These are phyloP conservation scores for Naganishia vishniacii DNA, from an alignment of 768 basidiomycete species.

Conservation along the genomic window DNA sequence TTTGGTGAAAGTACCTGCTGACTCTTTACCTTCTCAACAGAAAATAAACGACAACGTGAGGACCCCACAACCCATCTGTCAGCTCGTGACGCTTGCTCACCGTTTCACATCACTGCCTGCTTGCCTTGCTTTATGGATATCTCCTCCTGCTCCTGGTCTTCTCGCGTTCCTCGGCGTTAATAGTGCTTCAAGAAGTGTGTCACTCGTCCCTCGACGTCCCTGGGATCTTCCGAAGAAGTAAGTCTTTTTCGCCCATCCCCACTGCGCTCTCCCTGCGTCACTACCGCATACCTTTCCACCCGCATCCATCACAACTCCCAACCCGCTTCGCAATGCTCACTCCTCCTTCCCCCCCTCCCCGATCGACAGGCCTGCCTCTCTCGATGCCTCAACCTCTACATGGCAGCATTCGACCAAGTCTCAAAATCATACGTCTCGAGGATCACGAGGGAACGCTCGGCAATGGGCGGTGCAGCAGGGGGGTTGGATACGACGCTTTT, in stretches of 20 bases:
- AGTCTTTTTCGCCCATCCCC: constrained; percentile 10
- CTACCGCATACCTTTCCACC: neutral
- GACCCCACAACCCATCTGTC: neutral
- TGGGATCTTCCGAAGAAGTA: constrained; percentile 45
- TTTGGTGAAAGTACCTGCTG: too few species aligned
- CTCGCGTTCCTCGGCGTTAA: too few species aligned
- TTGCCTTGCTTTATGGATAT: too few species aligned
- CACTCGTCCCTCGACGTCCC: constrained; percentile 38
- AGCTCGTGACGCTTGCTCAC: neutral
- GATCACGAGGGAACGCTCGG: constrained; percentile 38
- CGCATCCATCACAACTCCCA: neutral
- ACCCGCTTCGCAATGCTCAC: too few species aligned
- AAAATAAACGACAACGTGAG: constrained; percentile 49
- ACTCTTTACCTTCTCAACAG: too few species aligned
- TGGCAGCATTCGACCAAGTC: constrained; percentile 47
- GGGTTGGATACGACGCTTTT: constrained; percentile 13
- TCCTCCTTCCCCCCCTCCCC: neutral
- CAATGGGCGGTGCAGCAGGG: constrained; percentile 14
- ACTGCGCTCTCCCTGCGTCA: neutral
- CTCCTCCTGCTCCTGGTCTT: too few species aligned
- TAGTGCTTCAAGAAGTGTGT: constrained; percentile 49
- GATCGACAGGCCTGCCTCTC: constrained; percentile 40
- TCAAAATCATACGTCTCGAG: constrained; percentile 44
- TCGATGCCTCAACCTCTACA: constrained; percentile 47
- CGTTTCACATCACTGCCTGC: too few species aligned